phyloP scores from a whole-genome alignment of 2,329 filamentous ascomycete genomes.

The Talaromyces funiculosus region DNA sequence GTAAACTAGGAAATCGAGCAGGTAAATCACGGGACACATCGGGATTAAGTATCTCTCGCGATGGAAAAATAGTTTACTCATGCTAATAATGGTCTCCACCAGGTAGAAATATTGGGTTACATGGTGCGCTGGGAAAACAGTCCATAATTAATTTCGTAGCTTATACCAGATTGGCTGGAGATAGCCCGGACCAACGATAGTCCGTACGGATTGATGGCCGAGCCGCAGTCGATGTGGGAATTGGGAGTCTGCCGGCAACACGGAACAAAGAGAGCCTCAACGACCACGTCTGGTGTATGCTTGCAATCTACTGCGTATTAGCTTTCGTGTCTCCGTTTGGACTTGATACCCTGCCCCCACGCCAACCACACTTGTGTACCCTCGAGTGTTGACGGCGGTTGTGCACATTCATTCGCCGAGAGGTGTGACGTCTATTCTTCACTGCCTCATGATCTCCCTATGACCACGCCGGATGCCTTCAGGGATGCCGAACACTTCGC shows the following conservation, averaged over 20 bases:
- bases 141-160: too few species aligned
- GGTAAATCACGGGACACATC: background rate
- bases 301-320: background rate
- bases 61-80: too few species aligned
- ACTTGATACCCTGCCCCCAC: background rate
- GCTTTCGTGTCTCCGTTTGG: background rate
- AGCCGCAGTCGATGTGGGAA: constrained; percentile 8
- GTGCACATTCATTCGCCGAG: background rate
- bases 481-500: constrained; percentile 44
- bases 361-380: background rate
- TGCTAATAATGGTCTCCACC: background rate
- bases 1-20: background rate
- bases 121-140: background rate
- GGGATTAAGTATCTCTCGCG: background rate
- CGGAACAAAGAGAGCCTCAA: constrained; percentile 11
- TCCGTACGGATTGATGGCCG: constrained; percentile 4
- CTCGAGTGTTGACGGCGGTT: background rate
- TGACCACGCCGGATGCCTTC: constrained; percentile 42
- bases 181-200: constrained; percentile 1
- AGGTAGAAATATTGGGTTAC: background rate
- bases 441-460: constrained; percentile 40
- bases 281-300: background rate
- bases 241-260: background rate
- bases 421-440: background rate
- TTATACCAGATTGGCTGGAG: constrained; percentile 3